Evolutionary conservation across 345 rosid species (phyloP), one percentile per base, ranked within the genome.

Genomic region (Stellera chamaejasme): DNA sequence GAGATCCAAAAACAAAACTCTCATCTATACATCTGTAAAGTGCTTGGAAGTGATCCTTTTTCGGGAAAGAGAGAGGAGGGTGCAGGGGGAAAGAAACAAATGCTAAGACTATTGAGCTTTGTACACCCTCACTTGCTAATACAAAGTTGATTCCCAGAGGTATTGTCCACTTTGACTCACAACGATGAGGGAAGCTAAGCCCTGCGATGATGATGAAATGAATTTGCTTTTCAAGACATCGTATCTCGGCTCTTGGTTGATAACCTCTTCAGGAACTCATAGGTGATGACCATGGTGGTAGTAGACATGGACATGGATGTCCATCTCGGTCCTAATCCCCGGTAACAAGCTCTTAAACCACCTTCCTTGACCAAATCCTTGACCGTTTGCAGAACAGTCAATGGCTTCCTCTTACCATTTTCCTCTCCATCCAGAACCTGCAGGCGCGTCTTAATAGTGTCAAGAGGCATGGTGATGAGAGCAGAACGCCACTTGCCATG

Each of bases 291-390:
- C 96, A 91, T 91, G 13, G 95, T 84, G 0, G 96, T 88, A 41
- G 98, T 92, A 49, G 98, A 91, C 89, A 91, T 77, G 3, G 98
- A 85, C 95, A 83, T 83, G 1, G 98, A 91, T 41, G 95, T 96
- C 76, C 98, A 91, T 47, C 98, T 63, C 6, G 95, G 98, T 14
- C 95, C 98, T 58, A 88, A 67, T 7, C 98, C 98, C 71, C 95
- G 77, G 53, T 88, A 91, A 75, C 98, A 91, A 61, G 98, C 96
- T 42, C 62, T 63, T 95, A 92, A 91, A 14, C 98, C 98, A 45
- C 98, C 95, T 75, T 91, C 95, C 61, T 56, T 88, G 6, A 91
- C 79, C 77, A 91, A 70, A 61, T 78, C 83, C 65, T 82, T 72
- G n/a, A 85, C 74, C 0, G 95, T 85, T 66, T 83, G 95, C 12